Conservation (phyloP, 2,329 filamentous ascomycete species). For the Diplodia sapinea region DNA sequence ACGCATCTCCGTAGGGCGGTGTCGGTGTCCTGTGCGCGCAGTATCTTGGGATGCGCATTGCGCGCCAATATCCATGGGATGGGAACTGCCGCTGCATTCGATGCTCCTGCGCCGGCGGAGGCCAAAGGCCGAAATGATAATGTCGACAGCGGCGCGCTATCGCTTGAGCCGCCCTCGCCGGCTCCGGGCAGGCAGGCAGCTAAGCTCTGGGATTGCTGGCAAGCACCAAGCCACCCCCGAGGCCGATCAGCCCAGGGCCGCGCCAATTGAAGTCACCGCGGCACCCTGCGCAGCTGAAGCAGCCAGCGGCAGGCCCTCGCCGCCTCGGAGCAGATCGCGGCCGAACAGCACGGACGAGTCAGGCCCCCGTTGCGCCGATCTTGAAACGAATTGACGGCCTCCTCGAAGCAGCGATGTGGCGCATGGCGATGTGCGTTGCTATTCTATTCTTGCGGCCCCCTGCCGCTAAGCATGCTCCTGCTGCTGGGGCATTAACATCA, state of each 20-base stretch:
- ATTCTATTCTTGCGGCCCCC: constrained; percentile 27
- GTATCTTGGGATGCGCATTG: constrained; percentile 16
- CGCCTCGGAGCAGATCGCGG: constrained; percentile 19
- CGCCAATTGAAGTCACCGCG: constrained; percentile 11
- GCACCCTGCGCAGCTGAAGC: constrained; percentile 19
- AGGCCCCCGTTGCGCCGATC: constrained; percentile 22
- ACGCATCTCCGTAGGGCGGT: constrained; percentile 21
- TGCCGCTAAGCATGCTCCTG: constrained; percentile 12
- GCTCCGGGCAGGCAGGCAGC: constrained; percentile 5
- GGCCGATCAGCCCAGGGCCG: constrained; percentile 14
- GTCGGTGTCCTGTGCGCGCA: constrained; percentile 15
- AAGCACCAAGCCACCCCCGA: constrained; percentile 17
- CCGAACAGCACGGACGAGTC: constrained; percentile 24
- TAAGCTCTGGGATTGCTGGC: neutral
- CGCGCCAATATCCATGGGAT: constrained; percentile 19
- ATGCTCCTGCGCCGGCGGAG: neutral
- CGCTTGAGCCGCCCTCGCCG: constrained; percentile 17
- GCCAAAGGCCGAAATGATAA: constrained; percentile 12
- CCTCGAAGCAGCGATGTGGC: constrained; percentile 21
- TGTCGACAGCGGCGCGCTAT: constrained; percentile 15
- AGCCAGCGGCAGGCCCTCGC: constrained; percentile 13
- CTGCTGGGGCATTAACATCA: constrained; percentile 25
- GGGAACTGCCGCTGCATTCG: constrained; percentile 19
- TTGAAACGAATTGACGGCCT: constrained; percentile 25
- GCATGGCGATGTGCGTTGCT: constrained; percentile 9